Base-by-base conservation (phyloP, 2,329 filamentous ascomycete genomes). In the Raffaelea arxii region DNA sequence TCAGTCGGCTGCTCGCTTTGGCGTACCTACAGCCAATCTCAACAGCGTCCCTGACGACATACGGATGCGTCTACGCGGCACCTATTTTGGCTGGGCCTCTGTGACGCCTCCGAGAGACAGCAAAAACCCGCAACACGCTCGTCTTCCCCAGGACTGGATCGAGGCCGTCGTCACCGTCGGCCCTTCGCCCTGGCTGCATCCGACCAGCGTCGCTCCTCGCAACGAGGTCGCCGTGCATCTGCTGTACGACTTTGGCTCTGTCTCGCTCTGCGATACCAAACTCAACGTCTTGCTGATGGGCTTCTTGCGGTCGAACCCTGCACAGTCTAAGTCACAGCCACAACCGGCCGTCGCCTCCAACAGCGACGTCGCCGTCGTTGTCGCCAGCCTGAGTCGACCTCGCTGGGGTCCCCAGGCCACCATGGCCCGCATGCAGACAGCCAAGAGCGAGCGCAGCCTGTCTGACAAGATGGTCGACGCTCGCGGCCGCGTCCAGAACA, bases 1-100 rank as follows among this genome's bases (percentile, higher is more conserved):
- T 0, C 54, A 61, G 32, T 65, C 66, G 14, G 56, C 55, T 4
- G 51, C 55, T 11, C 60, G 69, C 32, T 60, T 72, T 6, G 70
- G 70, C 0, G 63, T 72, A 2, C 75, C 77, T 0, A 78, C 74
- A 0, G 72, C 78, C 0, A 78, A 74, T 49, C 59, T 85, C 2
- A 54, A 55, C 0, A 69, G 67, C 10, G 65, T 82, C 0, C 65
- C 75, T 0, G 71, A 74, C 23, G 67, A 75, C 27, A 58, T 82
- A 36, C 64, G 69, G 21, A 62, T 74, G 51, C 70, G 74, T 3
- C 66, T 85, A 43, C 63, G 66, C 12, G 82, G 82, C 0, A 70
- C 81, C 6, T 86, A 81, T 55, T 78, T 82, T 35, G 80, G 78
- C 3, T 86, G 82, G 81, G 74, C 72, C 0, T 62, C 70, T 1